phyloP scores from a whole-genome alignment of 257 asterid genomes.

The Misopates orontium region DNA sequence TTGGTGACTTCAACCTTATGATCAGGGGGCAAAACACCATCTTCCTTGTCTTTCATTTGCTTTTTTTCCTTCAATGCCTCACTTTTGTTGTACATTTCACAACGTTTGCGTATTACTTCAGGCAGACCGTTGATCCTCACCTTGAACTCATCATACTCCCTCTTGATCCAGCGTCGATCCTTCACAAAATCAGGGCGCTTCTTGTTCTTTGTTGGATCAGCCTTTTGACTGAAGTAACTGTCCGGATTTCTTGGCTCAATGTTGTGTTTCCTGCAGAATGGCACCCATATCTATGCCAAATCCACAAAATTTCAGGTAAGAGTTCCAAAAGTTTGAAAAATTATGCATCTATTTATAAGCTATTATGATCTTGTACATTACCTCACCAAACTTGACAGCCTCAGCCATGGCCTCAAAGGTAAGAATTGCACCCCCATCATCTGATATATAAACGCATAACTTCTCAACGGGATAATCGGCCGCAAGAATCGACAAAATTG shows the following conservation, averaged over 20 bases:
- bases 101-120: constrained; percentile 71
- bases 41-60: constrained; percentile 46
- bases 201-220: constrained; percentile 84
- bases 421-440: constrained; percentile 89
- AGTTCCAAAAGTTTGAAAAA: no score
- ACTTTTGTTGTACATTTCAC: constrained; percentile 60
- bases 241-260: constrained; percentile 96
- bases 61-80: constrained; percentile 57
- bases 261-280: constrained; percentile 87
- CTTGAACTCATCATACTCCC: constrained; percentile 95
- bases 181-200: constrained; percentile 77
- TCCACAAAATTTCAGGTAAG: neutral
- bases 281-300: constrained; percentile 76
- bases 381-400: constrained; percentile 90
- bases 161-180: constrained; percentile 96
- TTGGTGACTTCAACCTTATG: constrained; percentile 37
- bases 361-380: constrained; percentile 7
- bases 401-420: constrained; percentile 99
- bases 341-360: no score
- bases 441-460: constrained; percentile 77
- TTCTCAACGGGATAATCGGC: constrained; percentile 91
- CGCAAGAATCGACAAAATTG: constrained; percentile 76
- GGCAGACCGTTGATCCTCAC: constrained; percentile 87
- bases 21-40: constrained; percentile 46
- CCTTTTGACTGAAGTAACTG: constrained; percentile 81